Evolutionary conservation across 495 filamentous ascomycete genomes (phyloP), one percentile per base, ranked within the genome.

Genomic region (Hyaloscypha finlandica): DNA sequence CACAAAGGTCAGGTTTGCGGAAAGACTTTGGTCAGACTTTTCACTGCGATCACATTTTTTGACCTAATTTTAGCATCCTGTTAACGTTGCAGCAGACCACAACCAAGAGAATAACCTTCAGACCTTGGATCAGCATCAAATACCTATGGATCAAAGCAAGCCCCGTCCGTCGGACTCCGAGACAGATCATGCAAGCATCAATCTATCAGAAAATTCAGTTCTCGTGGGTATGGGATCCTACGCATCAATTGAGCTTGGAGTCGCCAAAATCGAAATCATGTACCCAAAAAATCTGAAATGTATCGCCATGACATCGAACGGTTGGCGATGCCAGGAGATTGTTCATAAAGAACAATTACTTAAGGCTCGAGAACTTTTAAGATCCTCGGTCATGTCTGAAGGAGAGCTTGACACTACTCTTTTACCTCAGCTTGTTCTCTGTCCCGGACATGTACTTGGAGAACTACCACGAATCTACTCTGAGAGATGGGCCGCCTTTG

Each of bases 281-380:
- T 66, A 52, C 64, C 64, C 52, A 45, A 55, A 66, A 29, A 53
- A 51, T 19, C 39, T 66, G 39, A 66, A 60, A 60, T 66, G 64
- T 60, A 66, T 66, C 29, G 64, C 64, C 2, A 66, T 66, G 64
- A 66, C 20, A n/a, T 66, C 56, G 22, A 39, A 66, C 48, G 64
- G 64, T 52, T 66, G 64, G 64, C 54, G 64, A 25, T 66, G 64
- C 39, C 54, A 11, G 8, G 56, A 45, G 35, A n/a, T 60, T 39
- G 60, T 66, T 48, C 5, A 31, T 35, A 4, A 66, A 31, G 56
- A 66, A 19, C 64, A 60, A 35, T 39, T 59, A 22, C 56, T 45
- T 29, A 60, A 53, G 39, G 55, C 64, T 52, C 64, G 64, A 60
- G 64, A 60, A 20, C 22, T 59, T 52, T 11, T 66, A 20, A 66